Evolutionary conservation across 1,284 basidiomycete genomes (phyloP).

Genomic region (Mycena sp.): DNA sequence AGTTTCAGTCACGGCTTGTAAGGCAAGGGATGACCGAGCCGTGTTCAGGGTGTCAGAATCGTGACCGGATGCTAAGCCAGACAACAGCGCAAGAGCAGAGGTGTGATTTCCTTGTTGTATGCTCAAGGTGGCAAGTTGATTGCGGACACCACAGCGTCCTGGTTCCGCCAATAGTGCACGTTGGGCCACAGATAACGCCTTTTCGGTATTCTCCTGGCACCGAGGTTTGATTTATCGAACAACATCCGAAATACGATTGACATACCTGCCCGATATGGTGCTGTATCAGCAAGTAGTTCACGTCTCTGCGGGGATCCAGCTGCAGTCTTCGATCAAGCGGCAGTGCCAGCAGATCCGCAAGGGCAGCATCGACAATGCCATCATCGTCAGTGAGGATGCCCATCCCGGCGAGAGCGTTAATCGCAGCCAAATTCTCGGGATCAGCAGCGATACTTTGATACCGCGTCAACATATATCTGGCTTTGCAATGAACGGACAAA

Average conservation of each 20-base stretch:
- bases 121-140: slow-evolving; percentile 61
- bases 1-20: slow-evolving; percentile 41
- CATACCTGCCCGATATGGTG: slow-evolving; percentile 74
- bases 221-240: not conserved
- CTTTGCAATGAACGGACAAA: slow-evolving; percentile 46
- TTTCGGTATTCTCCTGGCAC: slow-evolving; percentile 52
- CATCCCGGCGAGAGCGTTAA: slow-evolving; percentile 87
- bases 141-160: slow-evolving; percentile 54
- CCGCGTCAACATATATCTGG: slow-evolving; percentile 16
- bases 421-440: slow-evolving; percentile 79
- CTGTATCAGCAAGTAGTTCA: slow-evolving; percentile 73
- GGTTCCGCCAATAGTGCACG: slow-evolving; percentile 67
- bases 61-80: slow-evolving; percentile 32
- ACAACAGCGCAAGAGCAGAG: slow-evolving; percentile 56
- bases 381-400: slow-evolving; percentile 85
- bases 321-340: slow-evolving; percentile 67
- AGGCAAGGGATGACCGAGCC: slow-evolving; percentile 28
- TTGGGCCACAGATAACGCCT: slow-evolving; percentile 65
- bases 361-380: slow-evolving; percentile 85
- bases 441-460: slow-evolving; percentile 67
- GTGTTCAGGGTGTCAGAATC: slow-evolving; percentile 14
- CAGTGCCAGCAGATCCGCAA: slow-evolving; percentile 81
- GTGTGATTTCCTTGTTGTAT: slow-evolving; percentile 57
- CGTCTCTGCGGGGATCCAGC: slow-evolving; percentile 73
- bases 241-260: slow-evolving; percentile 5